These are phyloP conservation scores for Populus hybrid DNA, from an alignment of 441 rosid genomes.

Conservation along the genomic window DNA sequence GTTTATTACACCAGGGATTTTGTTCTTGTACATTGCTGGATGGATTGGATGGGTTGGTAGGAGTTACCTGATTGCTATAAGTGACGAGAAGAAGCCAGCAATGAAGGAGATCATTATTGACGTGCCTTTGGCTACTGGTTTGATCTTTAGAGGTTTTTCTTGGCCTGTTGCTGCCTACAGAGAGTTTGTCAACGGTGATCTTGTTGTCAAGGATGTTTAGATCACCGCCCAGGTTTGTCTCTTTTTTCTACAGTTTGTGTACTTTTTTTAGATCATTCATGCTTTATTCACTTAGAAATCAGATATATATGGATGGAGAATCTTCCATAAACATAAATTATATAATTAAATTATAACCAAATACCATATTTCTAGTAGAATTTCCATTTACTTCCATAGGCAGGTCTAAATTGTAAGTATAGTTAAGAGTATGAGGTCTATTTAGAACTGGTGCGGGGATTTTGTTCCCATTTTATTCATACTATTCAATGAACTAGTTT, in stretches of 20 bases:
- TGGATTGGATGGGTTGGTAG: constrained; percentile 99
- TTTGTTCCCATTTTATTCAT: not conserved
- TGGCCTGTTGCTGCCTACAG: constrained; percentile 99
- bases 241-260: constrained; percentile 2
- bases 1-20: constrained; percentile 84
- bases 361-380: not conserved
- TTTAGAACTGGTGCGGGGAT: not conserved
- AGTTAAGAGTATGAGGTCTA: not conserved
- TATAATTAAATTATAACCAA: too few species aligned
- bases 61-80: constrained; percentile 85
- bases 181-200: constrained; percentile 78
- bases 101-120: constrained; percentile 98
- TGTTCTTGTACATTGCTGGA: constrained; percentile 91
- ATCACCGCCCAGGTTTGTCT: not conserved
- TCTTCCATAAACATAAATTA: not conserved
- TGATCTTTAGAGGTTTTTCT: constrained; percentile 76
- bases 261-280: not conserved
- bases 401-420: not conserved
- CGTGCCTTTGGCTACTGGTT: constrained; percentile 73
- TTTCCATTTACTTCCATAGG: not conserved
- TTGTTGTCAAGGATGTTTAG: constrained; percentile 82
- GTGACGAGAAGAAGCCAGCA: constrained; percentile 88
- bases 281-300: not conserved
- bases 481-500: too few species aligned
- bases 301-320: not conserved